These are phyloP conservation scores for Stagonosporopsis vannaccii DNA, from an alignment of 2,329 filamentous ascomycete species.

Conservation along the genomic window DNA sequence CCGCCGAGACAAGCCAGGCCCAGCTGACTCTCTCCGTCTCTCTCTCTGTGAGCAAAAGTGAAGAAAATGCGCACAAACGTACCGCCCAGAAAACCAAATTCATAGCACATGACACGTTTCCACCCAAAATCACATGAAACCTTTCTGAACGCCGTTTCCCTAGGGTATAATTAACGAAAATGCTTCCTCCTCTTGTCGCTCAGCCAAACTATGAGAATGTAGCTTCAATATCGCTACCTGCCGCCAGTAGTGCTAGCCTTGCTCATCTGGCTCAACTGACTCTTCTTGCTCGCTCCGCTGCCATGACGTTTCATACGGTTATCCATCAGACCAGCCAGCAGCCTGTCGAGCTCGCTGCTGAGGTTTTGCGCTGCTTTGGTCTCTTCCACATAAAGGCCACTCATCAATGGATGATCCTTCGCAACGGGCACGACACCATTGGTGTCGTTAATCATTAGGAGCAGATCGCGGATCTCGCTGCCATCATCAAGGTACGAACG, in stretches of 20 bases:
- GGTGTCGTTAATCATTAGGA: constrained; percentile 92
- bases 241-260: constrained; percentile 1
- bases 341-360: constrained; percentile 85
- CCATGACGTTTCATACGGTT: constrained; percentile 47
- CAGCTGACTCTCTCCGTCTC: constrained; percentile 5
- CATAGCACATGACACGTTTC: constrained; percentile 10
- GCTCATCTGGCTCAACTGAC: constrained; percentile 7
- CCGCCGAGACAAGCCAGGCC: constrained; percentile 9
- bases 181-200: neutral
- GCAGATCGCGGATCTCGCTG: constrained; percentile 85
- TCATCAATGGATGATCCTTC: constrained; percentile 84
- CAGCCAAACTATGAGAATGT: neutral
- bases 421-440: constrained; percentile 79
- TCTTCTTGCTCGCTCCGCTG: constrained; percentile 13
- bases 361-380: constrained; percentile 87
- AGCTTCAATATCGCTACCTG: neutral
- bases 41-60: neutral
- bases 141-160: constrained; percentile 8
- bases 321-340: constrained; percentile 81
- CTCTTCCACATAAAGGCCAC: constrained; percentile 83
- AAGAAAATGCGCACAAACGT: neutral
- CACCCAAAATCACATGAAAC: neutral
- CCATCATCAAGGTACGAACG: constrained; percentile 91
- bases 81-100: neutral
- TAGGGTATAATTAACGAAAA: constrained; percentile 14